Evolutionary conservation across 2,329 filamentous ascomycete genomes (phyloP).

Genomic region (Lachnellula hyalina): DNA sequence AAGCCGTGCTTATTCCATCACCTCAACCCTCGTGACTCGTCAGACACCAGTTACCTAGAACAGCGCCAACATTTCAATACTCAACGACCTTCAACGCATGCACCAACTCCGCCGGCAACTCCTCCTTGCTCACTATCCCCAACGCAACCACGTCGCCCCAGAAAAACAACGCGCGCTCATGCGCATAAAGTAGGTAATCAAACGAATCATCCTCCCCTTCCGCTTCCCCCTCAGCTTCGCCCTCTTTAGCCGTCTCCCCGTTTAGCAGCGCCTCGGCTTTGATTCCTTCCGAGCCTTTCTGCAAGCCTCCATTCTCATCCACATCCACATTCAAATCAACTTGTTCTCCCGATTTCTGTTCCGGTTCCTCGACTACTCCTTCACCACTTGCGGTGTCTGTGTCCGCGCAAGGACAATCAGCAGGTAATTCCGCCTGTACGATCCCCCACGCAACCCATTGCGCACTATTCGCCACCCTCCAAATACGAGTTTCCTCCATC

Average conservation of each 20-base stretch:
- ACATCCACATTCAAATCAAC: neutral
- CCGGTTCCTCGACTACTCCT: neutral
- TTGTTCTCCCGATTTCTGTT: neutral
- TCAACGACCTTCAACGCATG: conserved; percentile 64
- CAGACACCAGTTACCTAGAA: no score
- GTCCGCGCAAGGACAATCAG: conserved; percentile 25
- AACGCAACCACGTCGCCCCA: conserved; percentile 83
- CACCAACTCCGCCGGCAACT: conserved; percentile 66
- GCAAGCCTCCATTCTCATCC: conserved; percentile 3
- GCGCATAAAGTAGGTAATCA: conserved; percentile 87
- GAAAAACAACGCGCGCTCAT: conserved; percentile 87
- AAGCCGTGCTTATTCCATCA: no score
- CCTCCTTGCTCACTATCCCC: conserved; percentile 68
- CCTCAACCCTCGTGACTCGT: no score
- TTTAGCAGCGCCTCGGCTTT: conserved; percentile 13
- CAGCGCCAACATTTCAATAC: conserved; percentile 38
- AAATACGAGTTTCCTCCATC: conserved; percentile 73
- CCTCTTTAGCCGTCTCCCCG: conserved; percentile 6
- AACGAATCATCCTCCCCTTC: conserved; percentile 62
- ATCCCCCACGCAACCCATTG: conserved; percentile 97
- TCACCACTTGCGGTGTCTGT: no score
- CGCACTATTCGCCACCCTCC: conserved; percentile 82
- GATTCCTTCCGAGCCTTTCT: conserved; percentile 20
- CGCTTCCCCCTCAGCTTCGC: conserved; percentile 22
- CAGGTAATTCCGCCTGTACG: conserved; percentile 84